These are phyloP conservation scores for Arbutus unedo DNA, from an alignment of 148 eudicot genomes.

Conservation along the genomic window DNA sequence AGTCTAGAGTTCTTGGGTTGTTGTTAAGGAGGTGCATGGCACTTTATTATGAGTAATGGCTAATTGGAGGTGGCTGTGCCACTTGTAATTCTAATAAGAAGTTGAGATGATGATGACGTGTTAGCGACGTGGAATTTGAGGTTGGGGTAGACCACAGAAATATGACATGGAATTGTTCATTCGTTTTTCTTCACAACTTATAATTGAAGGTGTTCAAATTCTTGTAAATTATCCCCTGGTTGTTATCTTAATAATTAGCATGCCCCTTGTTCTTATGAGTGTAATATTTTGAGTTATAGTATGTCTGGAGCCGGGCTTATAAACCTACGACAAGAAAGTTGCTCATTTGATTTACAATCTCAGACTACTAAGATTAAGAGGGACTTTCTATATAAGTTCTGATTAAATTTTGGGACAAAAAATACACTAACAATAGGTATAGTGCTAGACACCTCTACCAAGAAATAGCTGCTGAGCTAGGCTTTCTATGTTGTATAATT, in stretches of 20 bases:
- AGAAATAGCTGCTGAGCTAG: background rate
- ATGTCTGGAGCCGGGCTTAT: background rate
- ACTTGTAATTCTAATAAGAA: background rate
- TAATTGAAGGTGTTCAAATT: background rate
- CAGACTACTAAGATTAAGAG: background rate
- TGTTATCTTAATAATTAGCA: background rate
- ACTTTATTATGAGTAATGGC: background rate
- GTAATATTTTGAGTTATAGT: background rate
- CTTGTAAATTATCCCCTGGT: background rate
- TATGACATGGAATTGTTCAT: background rate
- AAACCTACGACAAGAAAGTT: background rate
- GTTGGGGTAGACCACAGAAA: background rate
- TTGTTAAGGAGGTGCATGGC: background rate
- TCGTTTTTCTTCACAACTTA: background rate
- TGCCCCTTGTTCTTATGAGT: conserved; percentile 2
- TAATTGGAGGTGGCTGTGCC: background rate
- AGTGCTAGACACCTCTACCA: background rate
- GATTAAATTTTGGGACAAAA: background rate
- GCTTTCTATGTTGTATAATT: background rate
- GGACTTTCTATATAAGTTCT: background rate
- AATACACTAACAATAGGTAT: background rate
- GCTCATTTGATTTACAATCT: conserved; percentile 1
- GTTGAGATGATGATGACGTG: background rate
- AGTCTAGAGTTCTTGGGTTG: background rate
- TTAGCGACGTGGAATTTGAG: too few species aligned